A percentile compares a stretch with the other conserved stretches of the same genome.
These are phyloP conservation scores for Neltuma alba DNA, from an alignment of 306 rosid genomes.

Conservation along the genomic window DNA sequence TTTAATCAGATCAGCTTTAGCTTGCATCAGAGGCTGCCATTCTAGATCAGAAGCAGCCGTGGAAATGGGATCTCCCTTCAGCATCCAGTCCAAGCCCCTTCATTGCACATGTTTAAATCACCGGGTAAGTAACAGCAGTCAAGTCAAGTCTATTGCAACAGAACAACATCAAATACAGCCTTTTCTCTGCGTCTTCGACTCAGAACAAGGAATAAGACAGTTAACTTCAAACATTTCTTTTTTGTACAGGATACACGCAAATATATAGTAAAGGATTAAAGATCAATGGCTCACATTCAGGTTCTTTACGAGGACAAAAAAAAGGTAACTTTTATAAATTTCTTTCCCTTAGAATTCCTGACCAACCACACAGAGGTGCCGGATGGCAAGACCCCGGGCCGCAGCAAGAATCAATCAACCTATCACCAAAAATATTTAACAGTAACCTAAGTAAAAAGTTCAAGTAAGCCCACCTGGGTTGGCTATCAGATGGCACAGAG, in stretches of 20 bases:
- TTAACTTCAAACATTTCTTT: neutral
- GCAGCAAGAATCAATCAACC: neutral
- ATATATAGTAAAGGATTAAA: neutral
- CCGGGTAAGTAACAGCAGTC: constrained; percentile 16
- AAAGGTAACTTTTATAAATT: neutral
- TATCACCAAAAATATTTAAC: neutral
- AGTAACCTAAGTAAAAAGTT: neutral
- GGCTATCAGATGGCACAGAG: constrained; percentile 46
- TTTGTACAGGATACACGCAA: neutral
- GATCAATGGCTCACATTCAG: neutral
- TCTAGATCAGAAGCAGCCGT: constrained; percentile 48
- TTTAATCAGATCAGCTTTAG: constrained; percentile 48
- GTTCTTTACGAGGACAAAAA: neutral
- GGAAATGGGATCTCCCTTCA: constrained; percentile 53
- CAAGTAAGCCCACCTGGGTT: constrained; percentile 61
- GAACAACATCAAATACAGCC: neutral
- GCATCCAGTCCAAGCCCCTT: constrained; percentile 75
- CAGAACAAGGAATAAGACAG: neutral
- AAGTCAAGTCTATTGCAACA: neutral
- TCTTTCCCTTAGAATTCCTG: neutral
- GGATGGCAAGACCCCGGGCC: neutral
- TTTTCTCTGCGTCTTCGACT: neutral
- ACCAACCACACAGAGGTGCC: constrained; percentile 6
- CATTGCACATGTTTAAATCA: constrained; percentile 18
- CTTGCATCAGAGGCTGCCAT: constrained; percentile 63